Evolutionary conservation across 306 rosid genomes (phyloP).

Genomic region (Argentina anserina): DNA sequence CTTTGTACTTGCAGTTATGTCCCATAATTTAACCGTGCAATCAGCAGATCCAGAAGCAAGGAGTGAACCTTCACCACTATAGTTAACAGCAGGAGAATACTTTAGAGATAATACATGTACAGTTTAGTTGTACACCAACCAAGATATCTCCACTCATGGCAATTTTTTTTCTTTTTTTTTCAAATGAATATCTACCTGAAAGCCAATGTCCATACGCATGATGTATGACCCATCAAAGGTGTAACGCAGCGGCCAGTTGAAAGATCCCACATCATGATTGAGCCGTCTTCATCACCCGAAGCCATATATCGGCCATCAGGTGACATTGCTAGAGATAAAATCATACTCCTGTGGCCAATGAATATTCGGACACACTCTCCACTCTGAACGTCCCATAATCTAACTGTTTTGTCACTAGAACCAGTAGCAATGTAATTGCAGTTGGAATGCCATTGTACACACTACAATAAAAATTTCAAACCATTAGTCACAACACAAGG

Average conservation of each 20-base stretch:
- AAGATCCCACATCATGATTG: slow-evolving; percentile 98
- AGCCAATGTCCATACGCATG: slow-evolving; percentile 87
- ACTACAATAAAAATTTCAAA: slow-evolving; percentile 35
- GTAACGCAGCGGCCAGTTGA: slow-evolving; percentile 82
- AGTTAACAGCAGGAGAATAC: not conserved
- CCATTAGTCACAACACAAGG: slow-evolving; percentile 5
- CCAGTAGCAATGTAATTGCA: slow-evolving; percentile 99
- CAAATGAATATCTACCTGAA: slow-evolving; percentile 57
- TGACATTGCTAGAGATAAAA: slow-evolving; percentile 86
- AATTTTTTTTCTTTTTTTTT: no score
- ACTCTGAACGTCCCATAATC: slow-evolving; percentile 94
- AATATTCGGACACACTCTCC: slow-evolving; percentile 96
- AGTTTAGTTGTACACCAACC: not conserved
- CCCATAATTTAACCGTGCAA: slow-evolving; percentile 95
- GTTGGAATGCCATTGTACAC: slow-evolving; percentile 98
- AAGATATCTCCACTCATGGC: not conserved
- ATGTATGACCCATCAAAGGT: slow-evolving; percentile 86
- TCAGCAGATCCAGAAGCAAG: slow-evolving; percentile 98
- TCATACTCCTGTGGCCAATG: slow-evolving; percentile 94
- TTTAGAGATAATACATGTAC: not conserved
- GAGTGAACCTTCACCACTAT: slow-evolving; percentile 87
- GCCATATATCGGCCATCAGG: slow-evolving; percentile 96
- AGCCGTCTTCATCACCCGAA: slow-evolving; percentile 93
- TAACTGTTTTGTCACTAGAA: slow-evolving; percentile 91
- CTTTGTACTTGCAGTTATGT: slow-evolving; percentile 74